Evolutionary conservation across 2,329 filamentous ascomycete species (phyloP).

Genomic region (Aspergillus vadensis): DNA sequence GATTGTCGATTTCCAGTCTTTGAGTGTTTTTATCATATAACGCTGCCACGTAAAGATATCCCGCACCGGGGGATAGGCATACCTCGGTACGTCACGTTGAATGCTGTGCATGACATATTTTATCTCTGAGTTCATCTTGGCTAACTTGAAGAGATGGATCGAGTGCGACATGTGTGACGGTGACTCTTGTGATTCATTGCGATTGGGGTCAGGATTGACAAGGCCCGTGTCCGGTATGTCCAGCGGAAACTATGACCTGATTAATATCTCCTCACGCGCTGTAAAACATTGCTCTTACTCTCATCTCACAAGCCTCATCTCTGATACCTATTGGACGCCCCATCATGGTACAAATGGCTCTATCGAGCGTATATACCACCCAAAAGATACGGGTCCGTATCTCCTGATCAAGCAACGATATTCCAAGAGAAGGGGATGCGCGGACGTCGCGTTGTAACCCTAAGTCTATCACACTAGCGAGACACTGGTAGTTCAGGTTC

Average conservation of each 20-base stretch:
- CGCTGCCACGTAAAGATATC: slow-evolving; percentile 53
- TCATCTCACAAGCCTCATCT: slow-evolving; percentile 58
- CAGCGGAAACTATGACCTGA: slow-evolving; percentile 20
- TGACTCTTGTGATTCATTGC: slow-evolving; percentile 17
- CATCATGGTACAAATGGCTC: slow-evolving; percentile 58
- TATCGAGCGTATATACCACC: slow-evolving; percentile 56
- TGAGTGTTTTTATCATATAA: slow-evolving; percentile 44
- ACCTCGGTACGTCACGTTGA: slow-evolving; percentile 49
- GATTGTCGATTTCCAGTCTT: slow-evolving; percentile 45
- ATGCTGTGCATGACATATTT: slow-evolving; percentile 60
- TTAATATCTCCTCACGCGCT: not conserved
- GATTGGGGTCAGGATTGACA: not conserved
- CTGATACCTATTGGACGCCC: slow-evolving; percentile 57
- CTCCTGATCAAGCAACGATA: slow-evolving; percentile 55
- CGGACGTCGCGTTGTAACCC: slow-evolving; percentile 56
- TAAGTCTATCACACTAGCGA: slow-evolving; percentile 54
- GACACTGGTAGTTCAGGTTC: slow-evolving; percentile 59
- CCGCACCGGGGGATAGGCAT: slow-evolving; percentile 52
- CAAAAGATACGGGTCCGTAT: slow-evolving; percentile 60
- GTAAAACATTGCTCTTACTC: slow-evolving; percentile 36
- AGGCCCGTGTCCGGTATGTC: slow-evolving; percentile 15
- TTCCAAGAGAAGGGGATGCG: slow-evolving; percentile 35
- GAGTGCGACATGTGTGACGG: slow-evolving; percentile 45
- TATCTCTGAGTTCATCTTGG: slow-evolving; percentile 57
- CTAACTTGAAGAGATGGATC: slow-evolving; percentile 50